Evolutionary conservation across 2,329 filamentous ascomycete genomes (phyloP).

Genomic region (Pleomassaria siparia): DNA sequence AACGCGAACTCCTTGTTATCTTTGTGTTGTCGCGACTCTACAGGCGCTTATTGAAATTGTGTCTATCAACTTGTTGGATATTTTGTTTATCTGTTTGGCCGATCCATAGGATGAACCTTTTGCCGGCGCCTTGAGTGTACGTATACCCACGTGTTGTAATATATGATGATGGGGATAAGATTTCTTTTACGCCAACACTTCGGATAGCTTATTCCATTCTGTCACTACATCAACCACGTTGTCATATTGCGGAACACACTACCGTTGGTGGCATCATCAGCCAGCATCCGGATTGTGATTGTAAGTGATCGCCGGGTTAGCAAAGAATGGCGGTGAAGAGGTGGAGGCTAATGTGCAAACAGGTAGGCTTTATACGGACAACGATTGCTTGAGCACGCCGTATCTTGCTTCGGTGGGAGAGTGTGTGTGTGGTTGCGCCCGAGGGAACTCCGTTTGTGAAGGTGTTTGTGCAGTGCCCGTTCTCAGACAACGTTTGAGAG

Average conservation of each 20-base stretch:
- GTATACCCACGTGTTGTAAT: not conserved
- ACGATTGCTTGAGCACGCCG: conserved; percentile 11
- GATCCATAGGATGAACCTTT: too few species aligned
- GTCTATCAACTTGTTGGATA: too few species aligned
- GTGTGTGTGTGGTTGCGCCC: conserved; percentile 8
- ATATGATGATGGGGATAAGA: not conserved
- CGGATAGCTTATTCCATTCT: too few species aligned
- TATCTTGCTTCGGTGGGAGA: conserved; percentile 10
- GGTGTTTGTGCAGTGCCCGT: conserved; percentile 15
- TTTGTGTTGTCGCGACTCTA: too few species aligned
- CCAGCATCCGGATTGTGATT: conserved; percentile 12
- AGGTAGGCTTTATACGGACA: conserved; percentile 14
- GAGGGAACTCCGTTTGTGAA: conserved; percentile 11
- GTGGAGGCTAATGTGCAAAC: not conserved
- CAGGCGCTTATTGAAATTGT: too few species aligned
- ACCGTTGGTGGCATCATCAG: too few species aligned
- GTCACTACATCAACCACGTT: too few species aligned
- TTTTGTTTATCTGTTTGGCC: too few species aligned
- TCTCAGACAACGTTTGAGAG: conserved; percentile 4
- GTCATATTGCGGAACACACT: too few species aligned
- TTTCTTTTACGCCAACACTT: not conserved
- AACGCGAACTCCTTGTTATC: too few species aligned
- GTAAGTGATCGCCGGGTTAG: conserved; percentile 3
- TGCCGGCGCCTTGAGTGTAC: not conserved
- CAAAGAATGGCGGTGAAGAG: not conserved